A percentile compares a stretch with the other conserved stretches of the same genome.
These are phyloP conservation scores for Laguncularia racemosa DNA, from an alignment of 345 rosid genomes.

Conservation along the genomic window DNA sequence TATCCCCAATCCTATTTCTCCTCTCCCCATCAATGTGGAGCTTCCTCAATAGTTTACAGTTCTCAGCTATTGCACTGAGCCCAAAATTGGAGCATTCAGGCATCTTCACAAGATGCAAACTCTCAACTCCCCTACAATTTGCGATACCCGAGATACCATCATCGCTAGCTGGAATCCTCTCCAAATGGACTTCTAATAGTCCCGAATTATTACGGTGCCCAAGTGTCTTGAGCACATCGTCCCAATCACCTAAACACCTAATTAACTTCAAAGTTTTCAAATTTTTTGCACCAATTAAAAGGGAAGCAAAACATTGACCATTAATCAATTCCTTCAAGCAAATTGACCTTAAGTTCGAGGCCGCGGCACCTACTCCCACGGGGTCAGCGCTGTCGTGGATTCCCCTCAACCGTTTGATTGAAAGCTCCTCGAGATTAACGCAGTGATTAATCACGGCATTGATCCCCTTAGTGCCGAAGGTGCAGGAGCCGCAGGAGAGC, in stretches of 20 bases:
- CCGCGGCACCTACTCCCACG: constrained; percentile 29
- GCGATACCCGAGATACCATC: constrained; percentile 49
- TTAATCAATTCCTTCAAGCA: constrained; percentile 75
- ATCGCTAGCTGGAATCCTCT: constrained; percentile 77
- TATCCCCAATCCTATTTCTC: constrained; percentile 75
- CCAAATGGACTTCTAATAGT: constrained; percentile 58
- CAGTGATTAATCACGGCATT: constrained; percentile 58
- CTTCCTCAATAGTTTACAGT: constrained; percentile 64
- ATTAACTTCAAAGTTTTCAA: constrained; percentile 62
- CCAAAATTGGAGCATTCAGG: constrained; percentile 75
- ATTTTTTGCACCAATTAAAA: constrained; percentile 35
- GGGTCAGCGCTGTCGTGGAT: constrained; percentile 35
- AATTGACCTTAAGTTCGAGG: constrained; percentile 42
- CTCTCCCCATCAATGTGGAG: constrained; percentile 91
- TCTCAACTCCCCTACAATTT: constrained; percentile 52
- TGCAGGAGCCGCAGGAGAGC: constrained; percentile 72
- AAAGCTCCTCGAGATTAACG: constrained; percentile 48
- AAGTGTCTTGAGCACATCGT: constrained; percentile 40
- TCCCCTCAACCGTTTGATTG: constrained; percentile 61
- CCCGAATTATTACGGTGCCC: constrained; percentile 20
- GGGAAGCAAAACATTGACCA: constrained; percentile 64
- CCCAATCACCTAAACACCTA: constrained; percentile 84
- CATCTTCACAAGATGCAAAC: constrained; percentile 62
- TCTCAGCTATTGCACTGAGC: constrained; percentile 49
- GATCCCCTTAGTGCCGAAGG: constrained; percentile 66